Base-by-base conservation (phyloP, 2,329 filamentous ascomycete genomes). In the Aureobasidium sp. region DNA sequence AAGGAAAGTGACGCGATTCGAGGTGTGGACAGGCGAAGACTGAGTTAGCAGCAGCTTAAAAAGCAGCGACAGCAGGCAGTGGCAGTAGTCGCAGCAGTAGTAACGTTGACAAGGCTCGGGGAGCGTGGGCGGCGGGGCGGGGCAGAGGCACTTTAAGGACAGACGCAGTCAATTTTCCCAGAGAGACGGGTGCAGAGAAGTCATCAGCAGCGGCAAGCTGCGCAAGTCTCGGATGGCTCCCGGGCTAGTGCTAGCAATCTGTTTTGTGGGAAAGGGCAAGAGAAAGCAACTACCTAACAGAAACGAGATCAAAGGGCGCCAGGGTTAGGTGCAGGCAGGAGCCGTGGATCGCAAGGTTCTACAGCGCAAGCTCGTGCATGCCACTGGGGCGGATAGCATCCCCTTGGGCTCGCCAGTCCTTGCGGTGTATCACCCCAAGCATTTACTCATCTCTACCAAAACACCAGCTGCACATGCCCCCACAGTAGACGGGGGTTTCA, bases 161-260 rank as follows among this genome's bases (percentile, higher is more conserved):
- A 61, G n/a, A 52, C 57, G 57, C 57, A 61, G 57, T 51, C 57
- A n/a, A 46, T 43, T 32, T 37, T 52, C 57, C 57, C 57, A 61
- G 57, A 41, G 47, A 61, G 57, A 61, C 47, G 57, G 57, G 57
- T 61, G 57, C 57, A 61, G 57, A 61, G 57, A 51, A 61, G 57
- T 61, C 57, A 61, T 61, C 57, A 61, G 47, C 57, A 61, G 41
- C 60, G 60, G 60, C 13, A 56, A 56, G 60, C 60, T 62, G 60
- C 60, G 43, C 60, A 62, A 62, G 60, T 56, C 60, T 62, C 60
- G 51, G 60, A 62, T 55, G 51, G 60, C 52, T 56, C 60, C 60
- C 60, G 60, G 60, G 60, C 60, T 62, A 62, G 50, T 57, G 60
- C 51, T 62, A 29, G 50, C 39, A 44, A 61, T 44, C 26, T 41